Evolutionary conservation across 176 grass and related monocot genomes (phyloP).

Genomic region (Zizania latifolia): DNA sequence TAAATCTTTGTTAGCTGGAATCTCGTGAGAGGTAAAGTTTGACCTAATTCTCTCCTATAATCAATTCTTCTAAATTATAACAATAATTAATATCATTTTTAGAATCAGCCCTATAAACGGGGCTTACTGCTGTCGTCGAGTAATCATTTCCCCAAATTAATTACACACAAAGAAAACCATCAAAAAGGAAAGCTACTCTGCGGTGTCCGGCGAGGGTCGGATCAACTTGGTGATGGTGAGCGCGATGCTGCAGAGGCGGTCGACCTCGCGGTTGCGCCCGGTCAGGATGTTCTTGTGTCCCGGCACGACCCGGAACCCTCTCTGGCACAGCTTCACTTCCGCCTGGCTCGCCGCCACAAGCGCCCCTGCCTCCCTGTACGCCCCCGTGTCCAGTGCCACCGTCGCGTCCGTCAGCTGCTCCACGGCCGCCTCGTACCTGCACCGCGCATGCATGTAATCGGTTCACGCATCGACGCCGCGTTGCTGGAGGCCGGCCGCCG

Average conservation of each 20-base stretch:
- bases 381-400: constrained; percentile 34
- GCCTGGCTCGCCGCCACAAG: constrained; percentile 45
- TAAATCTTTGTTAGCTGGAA: too few relatives aligned
- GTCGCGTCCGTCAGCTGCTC: constrained; percentile 57
- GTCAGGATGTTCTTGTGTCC: constrained; percentile 46
- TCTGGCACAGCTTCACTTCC: constrained; percentile 56
- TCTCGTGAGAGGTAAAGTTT: too few relatives aligned
- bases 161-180: not conserved
- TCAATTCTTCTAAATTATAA: too few relatives aligned
- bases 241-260: constrained; percentile 55
- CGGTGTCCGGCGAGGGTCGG: not conserved
- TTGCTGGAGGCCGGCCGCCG: too few relatives aligned
- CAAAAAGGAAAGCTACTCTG: not conserved
- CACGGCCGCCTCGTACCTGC: constrained; percentile 56
- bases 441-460: too few relatives aligned
- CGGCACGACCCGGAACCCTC: constrained; percentile 33
- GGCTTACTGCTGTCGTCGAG: not conserved
- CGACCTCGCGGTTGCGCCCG: constrained; percentile 46
- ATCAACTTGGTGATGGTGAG: constrained; percentile 48
- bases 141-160: not conserved
- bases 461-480: too few relatives aligned
- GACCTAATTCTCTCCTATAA: too few relatives aligned
- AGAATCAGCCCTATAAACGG: too few relatives aligned
- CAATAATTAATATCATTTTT: too few relatives aligned
- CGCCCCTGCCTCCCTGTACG: constrained; percentile 37